Percentiles rank a stretch among this genome's conserved stretches.
Evolutionary conservation across 768 basidiomycete genomes (phyloP).

Genomic region (Lentinula lateritia): DNA sequence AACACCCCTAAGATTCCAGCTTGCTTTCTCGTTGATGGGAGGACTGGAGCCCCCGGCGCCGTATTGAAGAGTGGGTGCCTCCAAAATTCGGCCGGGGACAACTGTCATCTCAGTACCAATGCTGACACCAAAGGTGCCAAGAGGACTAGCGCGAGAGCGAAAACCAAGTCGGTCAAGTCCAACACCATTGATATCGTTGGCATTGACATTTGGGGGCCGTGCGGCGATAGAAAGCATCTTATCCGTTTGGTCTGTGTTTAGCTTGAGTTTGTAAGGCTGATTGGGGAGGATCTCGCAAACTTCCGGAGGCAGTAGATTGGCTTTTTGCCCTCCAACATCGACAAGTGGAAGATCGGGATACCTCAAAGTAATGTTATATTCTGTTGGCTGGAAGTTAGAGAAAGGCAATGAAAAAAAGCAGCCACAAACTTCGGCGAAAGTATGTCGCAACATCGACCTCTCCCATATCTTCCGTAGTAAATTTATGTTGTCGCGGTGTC

Average conservation of each 20-base stretch:
- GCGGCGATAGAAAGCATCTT: constrained; percentile 71
- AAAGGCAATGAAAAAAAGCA: constrained; percentile 23
- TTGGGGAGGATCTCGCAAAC: constrained; percentile 66
- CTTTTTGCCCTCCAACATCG: constrained; percentile 48
- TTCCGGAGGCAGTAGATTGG: constrained; percentile 60
- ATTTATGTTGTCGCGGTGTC: constrained; percentile 42
- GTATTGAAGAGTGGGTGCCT: constrained; percentile 58
- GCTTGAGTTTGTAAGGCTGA: constrained; percentile 65
- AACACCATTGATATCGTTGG: constrained; percentile 47
- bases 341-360: constrained; percentile 51
- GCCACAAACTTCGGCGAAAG: constrained; percentile 56
- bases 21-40: constrained; percentile 55
- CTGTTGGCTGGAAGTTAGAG: constrained; percentile 26
- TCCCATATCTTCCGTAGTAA: constrained; percentile 53
- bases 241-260: constrained; percentile 65
- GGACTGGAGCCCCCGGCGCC: constrained; percentile 27
- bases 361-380: constrained; percentile 51
- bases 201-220: constrained; percentile 67
- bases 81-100: constrained; percentile 65
- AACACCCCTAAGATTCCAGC: constrained; percentile 71
- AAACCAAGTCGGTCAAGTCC: constrained; percentile 65
- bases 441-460: constrained; percentile 58
- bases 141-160: constrained; percentile 27
- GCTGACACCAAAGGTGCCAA: constrained; percentile 56
- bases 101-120: constrained; percentile 61